Conservation (phyloP, 1,139 yeast genomes). For the Suhomyces maxii region DNA sequence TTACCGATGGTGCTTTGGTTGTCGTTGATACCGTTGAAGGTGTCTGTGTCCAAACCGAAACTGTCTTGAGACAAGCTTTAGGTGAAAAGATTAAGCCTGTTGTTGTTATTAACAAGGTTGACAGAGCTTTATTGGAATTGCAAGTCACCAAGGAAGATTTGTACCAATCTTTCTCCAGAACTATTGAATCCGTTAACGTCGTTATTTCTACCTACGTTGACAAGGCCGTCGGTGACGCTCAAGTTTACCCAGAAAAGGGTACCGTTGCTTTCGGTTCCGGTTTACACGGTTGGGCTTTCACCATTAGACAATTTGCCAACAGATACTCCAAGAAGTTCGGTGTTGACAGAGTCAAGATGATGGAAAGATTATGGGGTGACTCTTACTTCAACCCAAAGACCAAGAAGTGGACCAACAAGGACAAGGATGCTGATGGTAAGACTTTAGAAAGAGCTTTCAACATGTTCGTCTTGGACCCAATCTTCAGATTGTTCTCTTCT, state of each 20-base stretch:
- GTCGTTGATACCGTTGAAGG: constrained; percentile 99
- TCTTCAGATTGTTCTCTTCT: constrained; percentile 78
- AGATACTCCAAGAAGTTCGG: constrained; percentile 99
- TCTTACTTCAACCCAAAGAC: constrained; percentile 99
- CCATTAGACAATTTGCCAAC: constrained; percentile 97
- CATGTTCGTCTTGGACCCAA: constrained; percentile 99
- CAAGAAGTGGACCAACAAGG: constrained; percentile 98
- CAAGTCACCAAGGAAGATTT: constrained; percentile 99
- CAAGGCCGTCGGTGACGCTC: constrained; percentile 88
- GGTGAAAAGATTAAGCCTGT: constrained; percentile 99
- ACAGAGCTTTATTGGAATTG: constrained; percentile 98
- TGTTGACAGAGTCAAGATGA: constrained; percentile 97
- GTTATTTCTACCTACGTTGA: constrained; percentile 95
- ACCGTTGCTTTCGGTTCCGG: constrained; percentile 99
- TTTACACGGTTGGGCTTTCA: constrained; percentile 99
- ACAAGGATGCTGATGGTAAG: constrained; percentile 94
- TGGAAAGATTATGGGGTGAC: constrained; percentile 99
- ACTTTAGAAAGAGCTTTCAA: constrained; percentile 98
- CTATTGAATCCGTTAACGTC: constrained; percentile 98
- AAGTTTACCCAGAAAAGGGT: constrained; percentile 98
- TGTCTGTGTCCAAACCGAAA: constrained; percentile 99
- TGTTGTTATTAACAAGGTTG: constrained; percentile 97
- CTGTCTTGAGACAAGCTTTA: constrained; percentile 98
- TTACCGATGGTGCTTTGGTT: constrained; percentile 99
- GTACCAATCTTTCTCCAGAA: constrained; percentile 97